Percentiles rank a stretch among this genome's conserved stretches.
Conservation (phyloP, 805 yeast genomes). For the Saturnispora hagleri region DNA sequence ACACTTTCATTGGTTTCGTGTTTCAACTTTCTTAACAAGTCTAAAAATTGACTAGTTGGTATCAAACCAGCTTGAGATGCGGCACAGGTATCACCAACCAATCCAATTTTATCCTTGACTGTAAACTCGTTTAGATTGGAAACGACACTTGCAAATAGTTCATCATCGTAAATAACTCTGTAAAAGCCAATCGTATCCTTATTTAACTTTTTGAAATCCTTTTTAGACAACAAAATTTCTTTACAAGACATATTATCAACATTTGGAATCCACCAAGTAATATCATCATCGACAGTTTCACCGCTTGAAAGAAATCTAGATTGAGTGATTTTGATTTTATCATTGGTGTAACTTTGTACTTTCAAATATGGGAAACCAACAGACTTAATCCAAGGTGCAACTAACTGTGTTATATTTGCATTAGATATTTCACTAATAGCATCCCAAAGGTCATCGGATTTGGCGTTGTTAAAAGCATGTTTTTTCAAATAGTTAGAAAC, state of each 20-base stretch:
- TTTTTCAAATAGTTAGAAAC: constrained; percentile 58
- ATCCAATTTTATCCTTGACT: constrained; percentile 42
- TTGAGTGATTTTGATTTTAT: constrained; percentile 39
- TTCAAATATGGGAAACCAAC: constrained; percentile 66
- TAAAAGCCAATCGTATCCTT: constrained; percentile 43
- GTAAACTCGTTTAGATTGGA: constrained; percentile 32
- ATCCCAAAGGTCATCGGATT: constrained; percentile 64
- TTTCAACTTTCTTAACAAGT: constrained; percentile 30
- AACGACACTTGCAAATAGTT: constrained; percentile 32
- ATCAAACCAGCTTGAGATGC: constrained; percentile 39
- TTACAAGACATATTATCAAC: constrained; percentile 20
- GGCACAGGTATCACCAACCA: constrained; percentile 44
- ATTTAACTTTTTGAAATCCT: constrained; percentile 35
- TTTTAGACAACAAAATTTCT: constrained; percentile 13
- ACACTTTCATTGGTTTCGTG: constrained; percentile 36
- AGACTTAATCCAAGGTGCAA: constrained; percentile 64
- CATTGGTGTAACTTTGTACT: constrained; percentile 32
- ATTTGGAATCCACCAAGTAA: constrained; percentile 53
- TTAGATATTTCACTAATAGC: constrained; percentile 57
- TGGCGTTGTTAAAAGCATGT: constrained; percentile 61
- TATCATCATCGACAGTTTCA: constrained; percentile 40
- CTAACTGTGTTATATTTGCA: constrained; percentile 45
- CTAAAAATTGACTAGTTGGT: constrained; percentile 36
- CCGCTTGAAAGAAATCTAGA: constrained; percentile 56
- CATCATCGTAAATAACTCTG: constrained; percentile 43